These are phyloP conservation scores for Colletotrichum acutatum DNA, from an alignment of 2,329 filamentous ascomycete genomes.

Conservation along the genomic window DNA sequence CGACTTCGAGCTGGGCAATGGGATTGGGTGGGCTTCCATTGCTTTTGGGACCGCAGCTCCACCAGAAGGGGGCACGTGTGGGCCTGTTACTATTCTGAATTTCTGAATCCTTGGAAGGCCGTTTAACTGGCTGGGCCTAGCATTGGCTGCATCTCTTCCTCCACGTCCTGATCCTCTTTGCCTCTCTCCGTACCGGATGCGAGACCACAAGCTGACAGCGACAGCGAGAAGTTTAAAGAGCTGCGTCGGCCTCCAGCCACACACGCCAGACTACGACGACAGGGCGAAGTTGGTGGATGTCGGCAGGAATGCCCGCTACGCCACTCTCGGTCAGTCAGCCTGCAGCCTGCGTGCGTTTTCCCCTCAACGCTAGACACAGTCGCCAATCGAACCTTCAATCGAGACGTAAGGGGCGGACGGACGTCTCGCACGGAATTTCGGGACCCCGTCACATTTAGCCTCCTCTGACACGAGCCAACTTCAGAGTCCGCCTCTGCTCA, in stretches of 20 bases:
- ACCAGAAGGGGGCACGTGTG: slow-evolving; percentile 26
- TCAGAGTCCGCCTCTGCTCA: not conserved
- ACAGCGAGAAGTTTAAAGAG: not conserved
- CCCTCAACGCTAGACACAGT: slow-evolving; percentile 1
- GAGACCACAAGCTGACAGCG: not conserved
- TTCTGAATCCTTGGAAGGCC: slow-evolving; percentile 6
- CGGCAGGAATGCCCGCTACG: not conserved
- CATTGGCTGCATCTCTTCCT: slow-evolving; percentile 14
- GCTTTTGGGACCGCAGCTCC: slow-evolving; percentile 14
- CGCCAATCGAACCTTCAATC: not conserved
- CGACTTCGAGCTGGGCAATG: not conserved
- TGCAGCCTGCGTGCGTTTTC: not conserved
- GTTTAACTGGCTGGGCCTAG: slow-evolving; percentile 18
- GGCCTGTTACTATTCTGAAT: slow-evolving; percentile 34
- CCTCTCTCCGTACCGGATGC: slow-evolving; percentile 10
- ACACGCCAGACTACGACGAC: slow-evolving; percentile 21
- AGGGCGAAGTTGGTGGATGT: not conserved
- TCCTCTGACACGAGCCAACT: slow-evolving; percentile 20
- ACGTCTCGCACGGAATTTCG: slow-evolving; percentile 12
- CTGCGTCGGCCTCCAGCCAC: slow-evolving; percentile 23
- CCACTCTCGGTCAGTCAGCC: not conserved
- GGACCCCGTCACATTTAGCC: slow-evolving; percentile 20
- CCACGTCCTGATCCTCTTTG: not conserved
- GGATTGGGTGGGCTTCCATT: not conserved
- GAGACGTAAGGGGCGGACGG: not conserved